Base-by-base conservation (phyloP, 2,329 filamentous ascomycete genomes). In the Pseudocercospora cruenta region DNA sequence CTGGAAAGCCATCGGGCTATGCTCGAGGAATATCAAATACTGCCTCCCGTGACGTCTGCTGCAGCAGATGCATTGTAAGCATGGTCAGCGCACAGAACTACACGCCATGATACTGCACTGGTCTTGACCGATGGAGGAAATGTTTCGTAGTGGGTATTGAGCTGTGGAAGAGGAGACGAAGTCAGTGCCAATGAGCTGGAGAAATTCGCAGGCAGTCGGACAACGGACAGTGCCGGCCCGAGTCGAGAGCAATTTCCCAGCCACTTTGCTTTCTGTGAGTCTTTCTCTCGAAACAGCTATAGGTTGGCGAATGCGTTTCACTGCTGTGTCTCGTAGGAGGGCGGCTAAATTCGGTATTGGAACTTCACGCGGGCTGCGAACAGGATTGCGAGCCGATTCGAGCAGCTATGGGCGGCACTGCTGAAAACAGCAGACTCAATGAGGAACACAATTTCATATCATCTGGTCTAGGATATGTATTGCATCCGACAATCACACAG, bases 401-500 rank as follows among this genome's bases (percentile, higher is more conserved):
- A 55, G 21, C 51, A 31, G 24, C 16, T 22, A 55, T 55, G 51
- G 16, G 51, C 47, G 47, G 57, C 4, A 16, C 21, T 8, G 19
- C 61, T 51, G 64, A 67, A 33, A 45, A 49, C 10, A 51, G 14
- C 19, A 51, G 61, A 49, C 58, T 69, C 8, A 65, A 62, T 10
- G 53, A 66, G 61, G 68, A 70, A 53, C 66, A 71, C 5, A 45
- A 54, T 8, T 68, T 66, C 43, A 71, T 71, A 31, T 64, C 66
- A 9, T 39, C 58, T 8, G 62, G 60, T 10, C 63, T 70, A 7
- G 63, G 68, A 14, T 71, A 67, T 60, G 51, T 58, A 1, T 49
- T 71, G 3, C 69, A 71, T 39, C 68, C 68, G 0, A 64, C 59
- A 5, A 65, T 71, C 24, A 53, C 55, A 21, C 45, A 60, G 47